Conservation (phyloP, 208 protist genomes). For the Leishmania lainsoni region DNA sequence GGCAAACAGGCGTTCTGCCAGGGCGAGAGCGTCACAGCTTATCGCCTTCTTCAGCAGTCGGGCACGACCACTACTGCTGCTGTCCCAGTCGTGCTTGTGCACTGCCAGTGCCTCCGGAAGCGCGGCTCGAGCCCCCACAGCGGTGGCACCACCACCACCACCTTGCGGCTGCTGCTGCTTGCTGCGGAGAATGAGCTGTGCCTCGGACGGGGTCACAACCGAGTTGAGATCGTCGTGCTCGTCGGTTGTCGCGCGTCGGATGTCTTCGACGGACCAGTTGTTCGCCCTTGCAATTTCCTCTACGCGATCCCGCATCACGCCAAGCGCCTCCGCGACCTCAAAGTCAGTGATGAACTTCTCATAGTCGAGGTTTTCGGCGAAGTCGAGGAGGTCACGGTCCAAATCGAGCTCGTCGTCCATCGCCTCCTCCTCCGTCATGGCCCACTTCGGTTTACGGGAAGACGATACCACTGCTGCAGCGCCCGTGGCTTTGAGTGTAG, state of each 20-base stretch:
- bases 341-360: conserved; percentile 91
- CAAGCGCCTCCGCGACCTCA: conserved; percentile 86
- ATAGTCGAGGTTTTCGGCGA: conserved; percentile 89
- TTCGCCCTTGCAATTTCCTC: conserved; percentile 77
- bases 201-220: conserved; percentile 34
- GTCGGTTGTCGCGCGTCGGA: conserved; percentile 44
- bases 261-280: conserved; percentile 73
- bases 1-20: conserved; percentile 87
- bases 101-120: conserved; percentile 31
- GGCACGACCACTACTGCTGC: conserved; percentile 44
- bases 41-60: conserved; percentile 74
- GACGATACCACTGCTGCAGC: conserved; percentile 3
- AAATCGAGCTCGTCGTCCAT: conserved; percentile 78
- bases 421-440: conserved; percentile 91
- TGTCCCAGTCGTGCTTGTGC: conserved; percentile 68
- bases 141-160: neutral
- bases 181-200: conserved; percentile 10
- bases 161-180: conserved; percentile 7
- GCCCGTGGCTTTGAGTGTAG: conserved; percentile 7
- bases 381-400: conserved; percentile 79
- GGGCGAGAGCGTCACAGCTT: conserved; percentile 66
- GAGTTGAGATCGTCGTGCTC: conserved; percentile 50
- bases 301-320: conserved; percentile 91
- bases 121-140: conserved; percentile 28
- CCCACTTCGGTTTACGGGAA: conserved; percentile 86